Evolutionary conservation across 352 stramenopile species (phyloP).

Genomic region (Aphanomyces astaci): DNA sequence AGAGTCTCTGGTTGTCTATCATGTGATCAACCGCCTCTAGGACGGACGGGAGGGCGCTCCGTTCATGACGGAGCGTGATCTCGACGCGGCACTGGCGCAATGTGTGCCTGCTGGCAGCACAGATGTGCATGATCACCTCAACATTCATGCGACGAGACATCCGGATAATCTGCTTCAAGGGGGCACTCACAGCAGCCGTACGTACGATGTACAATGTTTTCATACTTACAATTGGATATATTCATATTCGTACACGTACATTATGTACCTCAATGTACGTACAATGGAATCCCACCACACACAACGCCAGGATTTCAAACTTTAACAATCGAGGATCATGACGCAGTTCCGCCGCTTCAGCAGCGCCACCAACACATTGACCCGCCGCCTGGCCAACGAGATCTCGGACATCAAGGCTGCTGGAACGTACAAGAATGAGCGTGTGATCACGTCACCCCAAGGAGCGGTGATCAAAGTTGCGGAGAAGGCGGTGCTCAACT

Average conservation of each 20-base stretch:
- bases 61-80: neutral
- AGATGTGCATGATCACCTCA: neutral
- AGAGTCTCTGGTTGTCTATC: no score
- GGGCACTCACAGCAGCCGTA: constrained; percentile 10
- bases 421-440: constrained; percentile 85
- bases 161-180: constrained; percentile 1
- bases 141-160: constrained; percentile 1
- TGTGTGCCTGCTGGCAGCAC: neutral
- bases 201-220: neutral
- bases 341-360: constrained; percentile 16
- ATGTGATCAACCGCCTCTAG: no score
- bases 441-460: constrained; percentile 86
- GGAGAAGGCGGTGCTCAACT: constrained; percentile 82
- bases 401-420: constrained; percentile 64
- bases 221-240: neutral
- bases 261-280: neutral
- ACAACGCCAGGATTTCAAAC: neutral
- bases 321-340: neutral
- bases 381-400: constrained; percentile 67
- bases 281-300: constrained; percentile 7
- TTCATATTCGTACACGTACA: neutral
- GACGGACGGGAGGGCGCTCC: no score
- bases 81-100: neutral
- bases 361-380: constrained; percentile 45
- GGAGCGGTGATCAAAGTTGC: constrained; percentile 64